phyloP scores from a whole-genome alignment of 805 yeast species.

The Ogataea neopini region DNA sequence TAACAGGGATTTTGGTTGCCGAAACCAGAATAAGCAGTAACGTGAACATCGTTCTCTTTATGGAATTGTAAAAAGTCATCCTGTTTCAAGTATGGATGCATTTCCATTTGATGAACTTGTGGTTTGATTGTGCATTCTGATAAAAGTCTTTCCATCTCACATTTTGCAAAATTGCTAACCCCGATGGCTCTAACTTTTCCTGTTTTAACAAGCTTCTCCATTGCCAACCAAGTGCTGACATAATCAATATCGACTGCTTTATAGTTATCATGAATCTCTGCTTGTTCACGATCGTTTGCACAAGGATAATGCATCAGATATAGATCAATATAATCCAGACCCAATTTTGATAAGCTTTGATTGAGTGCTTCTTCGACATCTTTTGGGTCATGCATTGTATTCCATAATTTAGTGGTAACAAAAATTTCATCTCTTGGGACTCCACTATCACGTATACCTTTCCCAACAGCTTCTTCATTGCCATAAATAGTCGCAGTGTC shows the following conservation, averaged over 20 bases:
- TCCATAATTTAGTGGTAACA: conserved; percentile 66
- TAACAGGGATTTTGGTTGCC: conserved; percentile 58
- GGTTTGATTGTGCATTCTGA: conserved; percentile 48
- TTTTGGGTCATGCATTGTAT: conserved; percentile 33
- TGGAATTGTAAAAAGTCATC: conserved; percentile 53
- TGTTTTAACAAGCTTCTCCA: conserved; percentile 58
- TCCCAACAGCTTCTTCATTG: conserved; percentile 61
- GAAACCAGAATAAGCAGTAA: conserved; percentile 78
- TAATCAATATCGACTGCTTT: conserved; percentile 40
- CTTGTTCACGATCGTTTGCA: conserved; percentile 41
- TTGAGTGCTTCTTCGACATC: conserved; percentile 50
- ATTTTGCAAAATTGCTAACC: conserved; percentile 70
- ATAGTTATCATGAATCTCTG: conserved; percentile 37
- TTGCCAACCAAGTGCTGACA: conserved; percentile 61
- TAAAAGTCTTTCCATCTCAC: conserved; percentile 54
- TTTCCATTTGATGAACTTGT: conserved; percentile 64
- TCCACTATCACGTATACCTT: conserved; percentile 48
- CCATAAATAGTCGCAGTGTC: conserved; percentile 73
- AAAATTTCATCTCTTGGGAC: conserved; percentile 54
- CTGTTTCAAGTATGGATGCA: conserved; percentile 71
- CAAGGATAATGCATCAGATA: conserved; percentile 71
- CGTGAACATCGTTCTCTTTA: conserved; percentile 48
- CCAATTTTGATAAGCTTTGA: conserved; percentile 50
- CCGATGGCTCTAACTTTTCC: conserved; percentile 71
- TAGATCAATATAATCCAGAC: conserved; percentile 63